Base-by-base conservation (phyloP, 2,329 filamentous ascomycete species). In the Sclerotiophoma versabilis region DNA sequence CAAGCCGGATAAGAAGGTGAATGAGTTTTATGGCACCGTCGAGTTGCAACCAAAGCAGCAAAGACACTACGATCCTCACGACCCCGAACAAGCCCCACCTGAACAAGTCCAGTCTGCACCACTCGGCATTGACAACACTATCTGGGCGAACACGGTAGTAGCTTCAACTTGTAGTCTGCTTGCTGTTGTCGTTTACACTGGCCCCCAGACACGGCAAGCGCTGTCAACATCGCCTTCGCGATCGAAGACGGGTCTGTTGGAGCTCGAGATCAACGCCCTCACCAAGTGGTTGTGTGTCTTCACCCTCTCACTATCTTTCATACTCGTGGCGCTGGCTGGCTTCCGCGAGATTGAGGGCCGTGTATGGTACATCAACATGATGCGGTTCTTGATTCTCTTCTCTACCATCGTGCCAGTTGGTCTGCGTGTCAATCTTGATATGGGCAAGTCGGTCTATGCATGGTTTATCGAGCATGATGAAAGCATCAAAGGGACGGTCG, bases 331-430 rank as follows among this genome's bases (percentile, higher is more conserved):
- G 0, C 77, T 98, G 2, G 88, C 97, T 74, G 89, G 91, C 0
- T 95, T 96, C 60, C 82, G 87, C 8, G 70, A 69, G n/a, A 85
- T 85, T 1, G 81, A 86, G 48, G 85, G 83, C 17, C 84, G 85
- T 48, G 79, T 84, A 20, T 99, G 95, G 95, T 99, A 98, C 74
- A 87, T 98, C 63, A 93, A 96, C 61, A 96, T 98, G 67, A 95
- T 96, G 87, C 88, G 93, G n/a, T 99, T 98, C 72, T 79, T 99
- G 59, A 96, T 99, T 57, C 81, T 99, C 1, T 99, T 99, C 80
- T 98, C 93, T n/a, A 98, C 93, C 0, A 99, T 99, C 68, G 96
- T 99, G 22, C 95, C 95, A 1, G 97, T 99, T 75, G 96, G 92
- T 77, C 81, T 99, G 63, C 89, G 95, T 44, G 95, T 99, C 64